Evolutionary conservation across 352 stramenopile genomes (phyloP).

Genomic region (Globisporangium emineosum): DNA sequence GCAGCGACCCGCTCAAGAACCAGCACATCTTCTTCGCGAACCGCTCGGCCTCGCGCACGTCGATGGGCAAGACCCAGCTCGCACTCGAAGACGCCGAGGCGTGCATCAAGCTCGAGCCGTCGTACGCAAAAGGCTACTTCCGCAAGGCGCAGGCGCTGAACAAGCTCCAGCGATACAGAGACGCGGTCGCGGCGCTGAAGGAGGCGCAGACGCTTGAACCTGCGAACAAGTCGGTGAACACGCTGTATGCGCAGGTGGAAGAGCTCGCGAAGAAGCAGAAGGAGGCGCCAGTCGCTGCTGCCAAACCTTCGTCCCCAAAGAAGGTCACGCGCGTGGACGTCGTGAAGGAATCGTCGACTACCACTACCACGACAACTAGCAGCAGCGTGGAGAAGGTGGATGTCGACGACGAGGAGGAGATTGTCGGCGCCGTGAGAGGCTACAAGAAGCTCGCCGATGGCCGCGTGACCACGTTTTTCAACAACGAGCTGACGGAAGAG

Average conservation of each 20-base stretch:
- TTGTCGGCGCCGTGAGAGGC: conserved; percentile 74
- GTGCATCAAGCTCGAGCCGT: conserved; percentile 50
- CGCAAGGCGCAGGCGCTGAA: conserved; percentile 77
- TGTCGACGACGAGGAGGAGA: conserved; percentile 66
- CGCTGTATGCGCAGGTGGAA: conserved; percentile 60
- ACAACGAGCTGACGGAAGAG: conserved; percentile 97
- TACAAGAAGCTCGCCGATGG: conserved; percentile 97
- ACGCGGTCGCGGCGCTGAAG: conserved; percentile 62
- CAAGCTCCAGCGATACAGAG: conserved; percentile 64
- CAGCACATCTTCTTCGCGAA: conserved; percentile 89
- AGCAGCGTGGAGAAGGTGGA: conserved; percentile 18
- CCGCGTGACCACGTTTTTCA: conserved; percentile 98
- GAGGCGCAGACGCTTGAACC: conserved; percentile 59
- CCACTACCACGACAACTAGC: conserved; percentile 9
- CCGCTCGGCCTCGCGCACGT: conserved; percentile 77
- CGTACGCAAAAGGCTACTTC: conserved; percentile 84
- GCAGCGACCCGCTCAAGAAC: conserved; percentile 42
- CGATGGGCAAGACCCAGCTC: conserved; percentile 69
- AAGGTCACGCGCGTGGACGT: conserved; percentile 60
- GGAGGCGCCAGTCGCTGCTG: conserved; percentile 25
- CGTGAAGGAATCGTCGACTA: conserved; percentile 21
- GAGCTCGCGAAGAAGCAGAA: conserved; percentile 61
- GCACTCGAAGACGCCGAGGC: conserved; percentile 71
- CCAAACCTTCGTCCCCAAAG: conserved; percentile 27
- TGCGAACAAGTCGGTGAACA: conserved; percentile 67